phyloP scores from a whole-genome alignment of 1,284 basidiomycete species.

The Ganoderma multipileum region DNA sequence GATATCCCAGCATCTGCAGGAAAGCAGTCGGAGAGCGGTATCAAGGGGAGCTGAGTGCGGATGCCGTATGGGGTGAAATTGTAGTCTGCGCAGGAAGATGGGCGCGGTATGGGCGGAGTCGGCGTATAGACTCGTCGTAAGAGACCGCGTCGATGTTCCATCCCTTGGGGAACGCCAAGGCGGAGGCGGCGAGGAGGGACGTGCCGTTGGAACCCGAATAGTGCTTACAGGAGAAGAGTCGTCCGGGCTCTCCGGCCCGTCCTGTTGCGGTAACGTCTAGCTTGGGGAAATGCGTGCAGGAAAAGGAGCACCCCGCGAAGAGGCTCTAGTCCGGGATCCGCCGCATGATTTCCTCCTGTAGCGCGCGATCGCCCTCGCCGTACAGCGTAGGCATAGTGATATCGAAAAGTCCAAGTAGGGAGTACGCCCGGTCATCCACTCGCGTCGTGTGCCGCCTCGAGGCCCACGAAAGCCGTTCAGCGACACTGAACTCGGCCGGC shows the following conservation, averaged over 20 bases:
- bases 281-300: too few relatives aligned
- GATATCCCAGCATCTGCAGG: background rate
- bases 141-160: background rate
- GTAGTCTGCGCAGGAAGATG: background rate
- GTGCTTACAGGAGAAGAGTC: background rate
- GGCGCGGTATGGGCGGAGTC: background rate
- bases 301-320: background rate
- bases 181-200: background rate
- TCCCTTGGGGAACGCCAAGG: background rate
- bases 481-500: background rate
- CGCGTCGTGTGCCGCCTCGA: background rate
- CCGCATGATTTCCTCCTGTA: slow-evolving; percentile 14
- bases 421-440: slow-evolving; percentile 14
- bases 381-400: slow-evolving; percentile 14
- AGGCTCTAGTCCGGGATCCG: background rate
- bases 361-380: slow-evolving; percentile 9
- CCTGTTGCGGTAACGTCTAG: too few relatives aligned
- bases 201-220: background rate
- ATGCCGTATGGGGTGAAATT: background rate
- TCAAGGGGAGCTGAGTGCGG: background rate
- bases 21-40: background rate
- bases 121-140: background rate
- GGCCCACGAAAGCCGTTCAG: slow-evolving; percentile 11
- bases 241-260: background rate
- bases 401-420: slow-evolving; percentile 8